Conservation (phyloP, 2,329 filamentous ascomycete genomes). For the Tolypocladium paradoxum region DNA sequence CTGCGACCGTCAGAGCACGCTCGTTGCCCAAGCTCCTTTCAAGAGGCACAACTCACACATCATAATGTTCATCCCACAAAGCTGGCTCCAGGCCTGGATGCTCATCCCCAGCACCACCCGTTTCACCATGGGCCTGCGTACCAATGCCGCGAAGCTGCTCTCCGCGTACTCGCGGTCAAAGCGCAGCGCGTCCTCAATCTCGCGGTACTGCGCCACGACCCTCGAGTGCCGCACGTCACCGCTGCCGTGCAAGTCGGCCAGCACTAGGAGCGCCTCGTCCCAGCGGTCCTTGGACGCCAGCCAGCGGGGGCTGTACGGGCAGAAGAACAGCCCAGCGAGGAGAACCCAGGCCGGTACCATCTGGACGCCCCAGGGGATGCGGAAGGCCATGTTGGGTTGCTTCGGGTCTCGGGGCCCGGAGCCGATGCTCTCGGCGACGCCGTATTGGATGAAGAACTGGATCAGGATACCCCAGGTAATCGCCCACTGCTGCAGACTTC, state of each 20-base stretch:
- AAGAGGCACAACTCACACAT: slow-evolving; percentile 20
- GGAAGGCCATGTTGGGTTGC: slow-evolving; percentile 43
- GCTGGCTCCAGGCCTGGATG: slow-evolving; percentile 49
- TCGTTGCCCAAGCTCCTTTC: background rate
- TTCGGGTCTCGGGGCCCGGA: slow-evolving; percentile 37
- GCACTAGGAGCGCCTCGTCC: slow-evolving; percentile 49
- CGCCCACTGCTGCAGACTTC: slow-evolving; percentile 53
- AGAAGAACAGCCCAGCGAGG: slow-evolving; percentile 46
- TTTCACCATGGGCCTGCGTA: slow-evolving; percentile 40
- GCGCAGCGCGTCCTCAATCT: slow-evolving; percentile 43
- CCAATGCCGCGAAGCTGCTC: slow-evolving; percentile 37
- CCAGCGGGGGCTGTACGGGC: slow-evolving; percentile 59
- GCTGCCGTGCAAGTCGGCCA: slow-evolving; percentile 47
- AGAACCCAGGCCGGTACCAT: slow-evolving; percentile 43
- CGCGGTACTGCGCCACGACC: slow-evolving; percentile 52
- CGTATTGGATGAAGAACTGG: slow-evolving; percentile 58
- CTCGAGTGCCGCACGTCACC: slow-evolving; percentile 46
- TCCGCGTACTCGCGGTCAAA: slow-evolving; percentile 42
- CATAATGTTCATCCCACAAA: slow-evolving; percentile 51
- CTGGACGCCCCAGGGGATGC: slow-evolving; percentile 52
- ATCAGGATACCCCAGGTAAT: slow-evolving; percentile 62
- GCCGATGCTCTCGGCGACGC: slow-evolving; percentile 39
- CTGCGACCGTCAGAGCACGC: slow-evolving; percentile 4
- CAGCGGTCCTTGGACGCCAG: slow-evolving; percentile 56
- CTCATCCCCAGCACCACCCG: slow-evolving; percentile 47